Evolutionary conservation across 371 early-diverging fungal genomes (phyloP).

Genomic region (Mucor irregularis): DNA sequence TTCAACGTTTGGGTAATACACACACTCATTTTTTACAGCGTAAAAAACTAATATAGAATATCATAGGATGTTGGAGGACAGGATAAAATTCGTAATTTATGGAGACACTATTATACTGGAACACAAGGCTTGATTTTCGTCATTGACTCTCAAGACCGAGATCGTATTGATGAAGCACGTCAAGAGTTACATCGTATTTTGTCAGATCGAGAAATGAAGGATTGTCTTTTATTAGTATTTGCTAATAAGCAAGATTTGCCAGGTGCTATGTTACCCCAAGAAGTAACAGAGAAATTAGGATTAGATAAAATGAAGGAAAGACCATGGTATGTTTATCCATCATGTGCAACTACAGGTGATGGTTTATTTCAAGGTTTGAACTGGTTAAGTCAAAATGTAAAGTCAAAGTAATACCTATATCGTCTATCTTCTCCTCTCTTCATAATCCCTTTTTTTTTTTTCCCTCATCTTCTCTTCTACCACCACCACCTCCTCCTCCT

Average conservation of each 20-base stretch:
- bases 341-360: conserved; percentile 87
- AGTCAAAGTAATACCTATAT: conserved; percentile 37
- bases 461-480: not conserved
- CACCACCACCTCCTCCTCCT: not conserved
- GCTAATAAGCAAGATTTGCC: conserved; percentile 90
- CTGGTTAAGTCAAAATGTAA: conserved; percentile 87
- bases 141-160: conserved; percentile 80
- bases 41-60: not conserved
- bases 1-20: conserved; percentile 75
- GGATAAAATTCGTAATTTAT: conserved; percentile 86
- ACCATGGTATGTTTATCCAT: conserved; percentile 83
- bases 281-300: conserved; percentile 79
- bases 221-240: conserved; percentile 78
- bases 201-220: conserved; percentile 82
- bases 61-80: conserved; percentile 86
- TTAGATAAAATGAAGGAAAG: conserved; percentile 76
- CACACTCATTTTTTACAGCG: not conserved
- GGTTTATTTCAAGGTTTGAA: conserved; percentile 85
- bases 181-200: conserved; percentile 81
- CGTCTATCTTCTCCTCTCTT: not conserved
- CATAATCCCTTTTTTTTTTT: not conserved
- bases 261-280: conserved; percentile 75
- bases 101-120: conserved; percentile 88
- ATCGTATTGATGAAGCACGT: conserved; percentile 83
- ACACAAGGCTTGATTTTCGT: conserved; percentile 88